Conservation (phyloP, 371 early-diverging fungal species). For the Thermomucor indicae-seudaticae region DNA sequence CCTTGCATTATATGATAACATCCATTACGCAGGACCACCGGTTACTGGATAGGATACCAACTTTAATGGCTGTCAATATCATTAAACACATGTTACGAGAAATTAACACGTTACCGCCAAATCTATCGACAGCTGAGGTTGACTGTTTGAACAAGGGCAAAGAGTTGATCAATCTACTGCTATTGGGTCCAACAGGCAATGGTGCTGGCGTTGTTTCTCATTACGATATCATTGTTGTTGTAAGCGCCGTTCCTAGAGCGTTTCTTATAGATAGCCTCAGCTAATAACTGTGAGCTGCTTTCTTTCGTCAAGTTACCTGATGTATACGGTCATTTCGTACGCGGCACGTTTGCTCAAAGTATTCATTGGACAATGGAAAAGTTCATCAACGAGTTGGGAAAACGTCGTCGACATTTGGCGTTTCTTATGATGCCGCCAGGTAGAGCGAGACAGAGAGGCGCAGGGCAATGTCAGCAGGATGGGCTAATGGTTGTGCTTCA, state of each 20-base stretch:
- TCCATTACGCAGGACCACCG: constrained; percentile 38
- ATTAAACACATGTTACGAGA: constrained; percentile 45
- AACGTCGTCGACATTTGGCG: constrained; percentile 50
- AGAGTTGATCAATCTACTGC: constrained; percentile 39
- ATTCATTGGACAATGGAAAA: constrained; percentile 68
- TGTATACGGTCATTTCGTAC: constrained; percentile 44
- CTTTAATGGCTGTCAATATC: constrained; percentile 42
- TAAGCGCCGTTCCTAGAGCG: constrained; percentile 9
- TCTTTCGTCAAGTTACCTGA: constrained; percentile 32
- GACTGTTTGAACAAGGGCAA: constrained; percentile 45
- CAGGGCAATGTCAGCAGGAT: too few relatives aligned
- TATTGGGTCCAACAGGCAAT: constrained; percentile 40
- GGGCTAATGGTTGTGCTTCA: too few relatives aligned
- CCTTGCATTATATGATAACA: constrained; percentile 29
- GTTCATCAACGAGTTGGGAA: constrained; percentile 56
- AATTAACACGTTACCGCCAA: constrained; percentile 41
- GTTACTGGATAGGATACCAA: constrained; percentile 36
- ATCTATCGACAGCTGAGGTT: constrained; percentile 28
- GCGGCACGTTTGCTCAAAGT: constrained; percentile 47
- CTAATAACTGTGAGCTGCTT: too few relatives aligned
- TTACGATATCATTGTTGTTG: constrained; percentile 49
- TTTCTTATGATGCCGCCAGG: constrained; percentile 64
- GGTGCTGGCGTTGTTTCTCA: constrained; percentile 48
- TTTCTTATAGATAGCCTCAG: background rate
- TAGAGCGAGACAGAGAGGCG: too few relatives aligned